phyloP scores from a whole-genome alignment of 78 protist species.

The Diacronema lutheri region DNA sequence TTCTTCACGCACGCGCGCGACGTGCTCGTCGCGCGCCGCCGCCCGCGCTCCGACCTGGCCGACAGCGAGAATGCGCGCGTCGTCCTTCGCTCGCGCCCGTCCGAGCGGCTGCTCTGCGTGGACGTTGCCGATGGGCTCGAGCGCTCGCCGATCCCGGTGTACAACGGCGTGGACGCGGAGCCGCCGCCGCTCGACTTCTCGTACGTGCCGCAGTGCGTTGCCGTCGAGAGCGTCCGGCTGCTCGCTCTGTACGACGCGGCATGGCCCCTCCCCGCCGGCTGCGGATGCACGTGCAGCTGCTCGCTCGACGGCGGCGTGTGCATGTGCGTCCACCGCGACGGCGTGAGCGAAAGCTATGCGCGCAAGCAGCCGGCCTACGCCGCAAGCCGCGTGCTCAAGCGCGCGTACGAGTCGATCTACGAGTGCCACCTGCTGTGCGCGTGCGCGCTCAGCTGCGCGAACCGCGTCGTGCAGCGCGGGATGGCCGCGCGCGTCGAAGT shows the following conservation, averaged over 20 bases:
- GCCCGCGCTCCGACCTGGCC: not conserved
- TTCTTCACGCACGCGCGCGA: not conserved
- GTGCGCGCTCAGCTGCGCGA: slow-evolving; percentile 39
- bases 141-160: not conserved
- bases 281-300: too few relatives aligned
- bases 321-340: not conserved
- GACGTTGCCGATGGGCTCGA: not conserved
- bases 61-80: not conserved
- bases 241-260: not conserved
- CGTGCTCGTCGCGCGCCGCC: not conserved
- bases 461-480: slow-evolving; percentile 49
- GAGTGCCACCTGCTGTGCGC: slow-evolving; percentile 50
- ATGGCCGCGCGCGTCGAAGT: slow-evolving; percentile 21
- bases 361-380: not conserved
- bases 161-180: slow-evolving; percentile 6
- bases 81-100: not conserved
- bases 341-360: not conserved
- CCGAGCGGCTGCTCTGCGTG: not conserved
- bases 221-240: not conserved
- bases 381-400: not conserved
- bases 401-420: slow-evolving; percentile 6
- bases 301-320: not conserved
- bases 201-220: slow-evolving; percentile 4
- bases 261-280: too few relatives aligned
- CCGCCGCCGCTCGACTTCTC: not conserved